A percentile compares a stretch with the other conserved stretches of the same genome.
Evolutionary conservation across 192 early-diverging fungal species (phyloP).

Genomic region (Linnemannia elongata): DNA sequence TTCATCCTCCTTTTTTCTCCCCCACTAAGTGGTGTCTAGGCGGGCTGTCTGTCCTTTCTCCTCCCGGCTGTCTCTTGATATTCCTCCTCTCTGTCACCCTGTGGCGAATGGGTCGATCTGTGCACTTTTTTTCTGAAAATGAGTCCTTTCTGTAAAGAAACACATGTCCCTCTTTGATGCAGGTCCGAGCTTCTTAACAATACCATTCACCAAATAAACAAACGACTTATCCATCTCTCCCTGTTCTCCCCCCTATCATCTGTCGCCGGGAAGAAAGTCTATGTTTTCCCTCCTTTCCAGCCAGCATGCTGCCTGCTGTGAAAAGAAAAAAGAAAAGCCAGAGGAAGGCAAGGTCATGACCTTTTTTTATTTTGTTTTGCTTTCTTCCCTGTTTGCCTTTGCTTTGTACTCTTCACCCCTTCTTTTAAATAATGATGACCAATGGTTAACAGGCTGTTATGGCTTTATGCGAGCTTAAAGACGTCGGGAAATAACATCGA

Average conservation of each 20-base stretch:
- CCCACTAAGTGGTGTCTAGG: background rate
- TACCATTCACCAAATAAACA: background rate
- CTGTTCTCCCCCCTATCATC: background rate
- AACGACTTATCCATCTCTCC: background rate
- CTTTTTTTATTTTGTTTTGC: background rate
- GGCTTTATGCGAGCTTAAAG: no score
- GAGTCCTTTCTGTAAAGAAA: background rate
- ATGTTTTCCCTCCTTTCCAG: background rate
- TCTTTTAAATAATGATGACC: background rate
- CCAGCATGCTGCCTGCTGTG: no score
- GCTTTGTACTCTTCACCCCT: background rate
- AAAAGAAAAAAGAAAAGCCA: background rate
- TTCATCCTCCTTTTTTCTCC: background rate
- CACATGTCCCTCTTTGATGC: constrained; percentile 1
- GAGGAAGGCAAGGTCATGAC: background rate
- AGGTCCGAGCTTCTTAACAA: background rate
- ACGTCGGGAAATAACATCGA: no score
- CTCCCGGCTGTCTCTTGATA: background rate
- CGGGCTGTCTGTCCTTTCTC: background rate
- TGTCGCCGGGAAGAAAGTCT: background rate
- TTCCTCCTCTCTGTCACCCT: background rate
- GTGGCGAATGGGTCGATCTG: background rate
- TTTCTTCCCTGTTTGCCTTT: background rate
- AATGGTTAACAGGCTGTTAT: no score
- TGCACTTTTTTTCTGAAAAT: background rate